phyloP scores from a whole-genome alignment of 208 protist genomes.

The Entamoeba histolytica region DNA sequence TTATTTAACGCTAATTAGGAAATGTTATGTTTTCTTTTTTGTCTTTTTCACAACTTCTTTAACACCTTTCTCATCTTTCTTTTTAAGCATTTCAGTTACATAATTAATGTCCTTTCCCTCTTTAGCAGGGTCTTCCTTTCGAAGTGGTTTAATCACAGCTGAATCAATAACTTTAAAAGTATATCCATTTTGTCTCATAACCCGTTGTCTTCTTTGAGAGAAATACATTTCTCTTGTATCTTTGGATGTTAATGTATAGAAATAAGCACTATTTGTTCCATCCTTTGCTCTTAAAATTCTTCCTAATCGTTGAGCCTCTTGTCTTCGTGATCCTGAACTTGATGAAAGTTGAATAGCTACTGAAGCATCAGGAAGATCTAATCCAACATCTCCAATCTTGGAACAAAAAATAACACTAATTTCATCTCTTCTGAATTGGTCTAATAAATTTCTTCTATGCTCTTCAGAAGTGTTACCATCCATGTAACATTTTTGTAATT shows the following conservation, averaged over 20 bases:
- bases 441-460: conserved; percentile 22
- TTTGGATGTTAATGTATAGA: background rate
- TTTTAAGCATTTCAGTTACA: too few relatives aligned
- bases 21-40: too few relatives aligned
- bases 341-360: conserved; percentile 77
- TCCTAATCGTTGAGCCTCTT: conserved; percentile 43
- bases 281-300: conserved; percentile 5
- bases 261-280: background rate
- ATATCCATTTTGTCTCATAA: background rate
- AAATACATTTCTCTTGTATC: background rate
- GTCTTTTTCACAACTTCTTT: too few relatives aligned
- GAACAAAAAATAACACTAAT: conserved; percentile 81
- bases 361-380: conserved; percentile 80
- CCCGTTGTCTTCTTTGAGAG: background rate
- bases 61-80: too few relatives aligned
- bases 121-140: background rate
- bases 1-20: too few relatives aligned
- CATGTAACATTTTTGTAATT: conserved; percentile 42
- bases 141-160: background rate
- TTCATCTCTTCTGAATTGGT: conserved; percentile 39
- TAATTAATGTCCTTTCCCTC: too few relatives aligned
- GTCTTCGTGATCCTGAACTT: conserved; percentile 36
- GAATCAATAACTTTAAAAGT: background rate
- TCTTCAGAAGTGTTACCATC: conserved; percentile 63
- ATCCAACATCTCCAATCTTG: conserved; percentile 73